These are phyloP conservation scores for Yamadazyma sp. DNA, from an alignment of 805 yeast genomes.

Conservation along the genomic window DNA sequence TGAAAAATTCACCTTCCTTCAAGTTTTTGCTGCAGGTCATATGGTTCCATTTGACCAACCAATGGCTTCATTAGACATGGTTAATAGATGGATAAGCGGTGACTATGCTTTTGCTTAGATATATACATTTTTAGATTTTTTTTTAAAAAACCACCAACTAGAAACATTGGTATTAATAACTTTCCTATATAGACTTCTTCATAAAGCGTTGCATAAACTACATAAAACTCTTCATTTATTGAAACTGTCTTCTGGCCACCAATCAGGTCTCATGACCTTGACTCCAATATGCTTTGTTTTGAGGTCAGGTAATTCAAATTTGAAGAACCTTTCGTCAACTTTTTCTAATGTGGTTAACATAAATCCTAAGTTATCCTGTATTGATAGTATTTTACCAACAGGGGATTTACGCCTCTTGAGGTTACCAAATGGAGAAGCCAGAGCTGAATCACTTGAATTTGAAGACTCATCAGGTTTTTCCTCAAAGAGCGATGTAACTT, in stretches of 20 bases:
- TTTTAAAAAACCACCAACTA: no score
- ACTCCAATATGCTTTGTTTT: slow-evolving; percentile 36
- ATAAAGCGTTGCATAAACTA: no score
- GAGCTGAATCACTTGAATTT: slow-evolving; percentile 6
- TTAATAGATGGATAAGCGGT: slow-evolving; percentile 32
- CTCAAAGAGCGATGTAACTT: slow-evolving; percentile 20
- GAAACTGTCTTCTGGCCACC: slow-evolving; percentile 58
- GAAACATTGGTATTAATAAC: no score
- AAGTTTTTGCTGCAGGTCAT: slow-evolving; percentile 38
- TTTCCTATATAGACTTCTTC: no score
- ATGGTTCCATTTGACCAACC: slow-evolving; percentile 40
- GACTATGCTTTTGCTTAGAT: slow-evolving; percentile 1
- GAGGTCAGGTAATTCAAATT: slow-evolving; percentile 21
- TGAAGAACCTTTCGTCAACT: slow-evolving; percentile 42
- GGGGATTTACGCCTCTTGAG: slow-evolving; percentile 37
- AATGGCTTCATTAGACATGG: slow-evolving; percentile 30
- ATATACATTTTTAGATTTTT: background rate
- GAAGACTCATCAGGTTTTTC: slow-evolving; percentile 10
- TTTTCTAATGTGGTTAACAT: slow-evolving; percentile 51
- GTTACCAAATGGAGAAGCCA: slow-evolving; percentile 14
- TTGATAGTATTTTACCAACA: slow-evolving; percentile 59
- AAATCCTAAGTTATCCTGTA: slow-evolving; percentile 61
- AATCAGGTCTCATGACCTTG: slow-evolving; percentile 58
- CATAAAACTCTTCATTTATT: no score
- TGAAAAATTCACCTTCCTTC: slow-evolving; percentile 30